Conservation (phyloP, 2,329 filamentous ascomycete genomes). For the Pseudogymnoascus sp. region DNA sequence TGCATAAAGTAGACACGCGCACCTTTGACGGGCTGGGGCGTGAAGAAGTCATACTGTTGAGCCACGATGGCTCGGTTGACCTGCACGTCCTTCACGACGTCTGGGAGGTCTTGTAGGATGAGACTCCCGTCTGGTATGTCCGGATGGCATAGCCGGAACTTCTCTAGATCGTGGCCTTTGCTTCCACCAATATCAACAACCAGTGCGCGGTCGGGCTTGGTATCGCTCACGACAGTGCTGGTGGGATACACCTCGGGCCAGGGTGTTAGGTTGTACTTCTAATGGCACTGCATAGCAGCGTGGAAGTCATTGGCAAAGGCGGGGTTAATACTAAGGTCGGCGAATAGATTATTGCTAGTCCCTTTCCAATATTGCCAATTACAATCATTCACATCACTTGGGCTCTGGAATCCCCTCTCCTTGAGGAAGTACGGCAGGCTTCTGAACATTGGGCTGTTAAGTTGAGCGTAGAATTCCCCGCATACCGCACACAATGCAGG, state of each 20-base stretch:
- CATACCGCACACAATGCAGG: slow-evolving; percentile 28
- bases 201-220: slow-evolving; percentile 25
- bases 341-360: slow-evolving; percentile 26
- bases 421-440: slow-evolving; percentile 30
- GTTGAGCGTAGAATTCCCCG: slow-evolving; percentile 29
- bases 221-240: slow-evolving; percentile 24
- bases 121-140: slow-evolving; percentile 17
- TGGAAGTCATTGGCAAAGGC: slow-evolving; percentile 29
- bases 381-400: slow-evolving; percentile 27
- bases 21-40: slow-evolving; percentile 33
- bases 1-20: slow-evolving; percentile 30
- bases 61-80: slow-evolving; percentile 24
- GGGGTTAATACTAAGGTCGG: slow-evolving; percentile 27
- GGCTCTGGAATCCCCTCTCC: slow-evolving; percentile 30
- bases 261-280: slow-evolving; percentile 31
- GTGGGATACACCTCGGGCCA: slow-evolving; percentile 33
- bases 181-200: slow-evolving; percentile 22
- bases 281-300: slow-evolving; percentile 34
- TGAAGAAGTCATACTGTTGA: slow-evolving; percentile 33
- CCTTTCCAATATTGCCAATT: slow-evolving; percentile 31
- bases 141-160: slow-evolving; percentile 25
- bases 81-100: slow-evolving; percentile 27
- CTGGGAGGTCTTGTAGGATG: slow-evolving; percentile 25
- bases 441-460: slow-evolving; percentile 28
- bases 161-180: slow-evolving; percentile 18